Evolutionary conservation across 108 stramenopile genomes (phyloP).

Genomic region (Stephanodiscus triporus): DNA sequence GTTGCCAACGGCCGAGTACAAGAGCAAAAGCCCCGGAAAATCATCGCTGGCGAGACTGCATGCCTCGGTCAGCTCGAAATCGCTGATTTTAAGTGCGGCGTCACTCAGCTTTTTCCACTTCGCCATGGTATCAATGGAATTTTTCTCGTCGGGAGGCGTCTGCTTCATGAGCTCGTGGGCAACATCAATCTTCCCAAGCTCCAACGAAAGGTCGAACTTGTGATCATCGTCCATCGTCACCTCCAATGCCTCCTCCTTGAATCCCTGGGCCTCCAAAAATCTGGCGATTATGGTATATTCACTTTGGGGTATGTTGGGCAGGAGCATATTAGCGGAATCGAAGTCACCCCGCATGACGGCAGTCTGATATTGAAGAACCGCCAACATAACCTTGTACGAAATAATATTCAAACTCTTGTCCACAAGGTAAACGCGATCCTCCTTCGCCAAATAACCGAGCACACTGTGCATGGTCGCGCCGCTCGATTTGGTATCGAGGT

Average conservation of each 20-base stretch:
- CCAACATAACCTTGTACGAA: conserved; percentile 91
- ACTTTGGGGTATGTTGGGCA: conserved; percentile 87
- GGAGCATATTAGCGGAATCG: conserved; percentile 94
- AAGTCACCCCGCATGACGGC: conserved; percentile 99
- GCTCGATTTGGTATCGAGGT: conserved; percentile 88
- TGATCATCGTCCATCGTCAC: conserved; percentile 96
- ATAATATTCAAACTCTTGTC: conserved; percentile 93
- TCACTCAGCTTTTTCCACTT: conserved; percentile 99
- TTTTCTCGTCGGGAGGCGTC: conserved; percentile 86
- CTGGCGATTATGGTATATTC: conserved; percentile 96
- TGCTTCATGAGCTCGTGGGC: conserved; percentile 84
- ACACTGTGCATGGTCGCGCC: conserved; percentile 84
- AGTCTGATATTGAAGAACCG: conserved; percentile 98
- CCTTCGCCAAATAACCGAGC: conserved; percentile 97
- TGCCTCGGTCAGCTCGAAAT: conserved; percentile 92
- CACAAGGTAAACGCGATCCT: conserved; percentile 96
- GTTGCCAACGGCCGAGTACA: conserved; percentile 95
- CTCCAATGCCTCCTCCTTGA: conserved; percentile 98
- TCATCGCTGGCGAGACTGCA: conserved; percentile 92
- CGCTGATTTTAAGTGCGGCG: conserved; percentile 92
- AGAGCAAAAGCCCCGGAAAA: conserved; percentile 90
- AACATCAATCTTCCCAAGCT: conserved; percentile 91
- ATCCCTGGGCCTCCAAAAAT: conserved; percentile 98
- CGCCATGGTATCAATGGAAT: conserved; percentile 92
- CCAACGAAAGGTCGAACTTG: conserved; percentile 96